phyloP scores from a whole-genome alignment of 1,284 basidiomycete species.

The Ceratobasidium sp. region DNA sequence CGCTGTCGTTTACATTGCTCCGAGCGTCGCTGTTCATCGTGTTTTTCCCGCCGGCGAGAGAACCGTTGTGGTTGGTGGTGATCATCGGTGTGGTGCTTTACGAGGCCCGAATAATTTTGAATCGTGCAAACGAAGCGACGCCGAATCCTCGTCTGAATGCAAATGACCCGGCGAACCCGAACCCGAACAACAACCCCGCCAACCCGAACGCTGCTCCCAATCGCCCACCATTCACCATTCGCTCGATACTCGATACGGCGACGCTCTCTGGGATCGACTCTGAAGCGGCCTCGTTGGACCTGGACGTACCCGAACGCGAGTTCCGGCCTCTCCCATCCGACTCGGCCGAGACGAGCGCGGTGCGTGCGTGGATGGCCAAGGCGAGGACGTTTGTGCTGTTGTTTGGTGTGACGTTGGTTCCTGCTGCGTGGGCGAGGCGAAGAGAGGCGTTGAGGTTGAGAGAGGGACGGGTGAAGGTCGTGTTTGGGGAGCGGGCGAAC shows the following conservation, averaged over 20 bases:
- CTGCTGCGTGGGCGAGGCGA: conserved; percentile 78
- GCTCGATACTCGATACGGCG: conserved; percentile 61
- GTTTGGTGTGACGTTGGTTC: conserved; percentile 71
- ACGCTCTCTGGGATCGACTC: conserved; percentile 66
- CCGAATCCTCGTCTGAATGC: conserved; percentile 29
- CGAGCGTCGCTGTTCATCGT: conserved; percentile 77
- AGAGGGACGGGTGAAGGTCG: conserved; percentile 74
- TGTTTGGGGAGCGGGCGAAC: conserved; percentile 60
- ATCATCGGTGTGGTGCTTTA: conserved; percentile 77
- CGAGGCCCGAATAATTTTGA: conserved; percentile 64
- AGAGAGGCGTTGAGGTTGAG: conserved; percentile 67
- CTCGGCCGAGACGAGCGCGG: conserved; percentile 48
- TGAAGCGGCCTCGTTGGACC: conserved; percentile 61
- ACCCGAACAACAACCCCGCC: conserved; percentile 38
- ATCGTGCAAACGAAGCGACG: conserved; percentile 47
- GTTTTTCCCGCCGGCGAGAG: conserved; percentile 79
- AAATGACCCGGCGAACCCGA: conserved; percentile 16
- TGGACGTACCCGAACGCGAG: conserved; percentile 54
- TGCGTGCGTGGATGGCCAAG: conserved; percentile 64
- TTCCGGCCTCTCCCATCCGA: conserved; percentile 37
- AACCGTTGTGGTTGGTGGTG: conserved; percentile 73
- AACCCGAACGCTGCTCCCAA: conserved; percentile 18
- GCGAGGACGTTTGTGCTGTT: conserved; percentile 65
- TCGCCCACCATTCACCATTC: conserved; percentile 5
- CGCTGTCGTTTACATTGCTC: conserved; percentile 71